Conservation (phyloP, 2,329 filamentous ascomycete genomes). For the Paramyrothecium sp. region DNA sequence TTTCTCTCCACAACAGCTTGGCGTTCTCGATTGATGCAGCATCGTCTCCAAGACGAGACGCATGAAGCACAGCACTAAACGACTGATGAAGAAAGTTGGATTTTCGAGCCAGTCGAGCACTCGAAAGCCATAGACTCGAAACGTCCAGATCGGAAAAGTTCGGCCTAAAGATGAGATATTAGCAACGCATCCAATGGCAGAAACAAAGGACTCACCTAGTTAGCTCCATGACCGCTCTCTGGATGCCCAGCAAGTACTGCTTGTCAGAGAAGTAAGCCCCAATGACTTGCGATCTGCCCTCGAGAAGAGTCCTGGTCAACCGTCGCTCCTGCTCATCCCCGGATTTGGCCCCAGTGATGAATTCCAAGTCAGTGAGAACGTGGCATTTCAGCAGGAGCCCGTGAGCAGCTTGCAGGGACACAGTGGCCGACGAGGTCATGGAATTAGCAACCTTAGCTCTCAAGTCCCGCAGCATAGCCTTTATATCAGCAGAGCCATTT, state of each 20-base stretch:
- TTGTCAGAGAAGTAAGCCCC: constrained; percentile 91
- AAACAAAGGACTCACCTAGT: constrained; percentile 52
- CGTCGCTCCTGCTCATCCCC: constrained; percentile 38
- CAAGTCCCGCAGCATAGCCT: constrained; percentile 57
- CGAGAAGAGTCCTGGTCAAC: constrained; percentile 42
- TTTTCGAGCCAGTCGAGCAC: constrained; percentile 83
- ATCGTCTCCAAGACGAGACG: constrained; percentile 78
- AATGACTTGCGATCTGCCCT: constrained; percentile 80
- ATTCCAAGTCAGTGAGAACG: constrained; percentile 81
- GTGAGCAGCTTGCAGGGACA: constrained; percentile 81
- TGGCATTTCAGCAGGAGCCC: constrained; percentile 84
- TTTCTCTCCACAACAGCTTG: constrained; percentile 87
- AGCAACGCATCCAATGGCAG: neutral
- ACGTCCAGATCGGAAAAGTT: constrained; percentile 71
- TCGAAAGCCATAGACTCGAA: constrained; percentile 81
- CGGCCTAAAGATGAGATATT: constrained; percentile 33
- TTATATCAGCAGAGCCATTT: constrained; percentile 50
- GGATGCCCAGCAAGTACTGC: constrained; percentile 84
- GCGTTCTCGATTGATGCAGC: constrained; percentile 94
- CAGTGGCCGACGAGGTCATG: constrained; percentile 73
- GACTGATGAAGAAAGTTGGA: constrained; percentile 80
- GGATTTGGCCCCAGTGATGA: constrained; percentile 56
- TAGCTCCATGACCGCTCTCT: constrained; percentile 83
- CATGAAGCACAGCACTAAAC: constrained; percentile 90
- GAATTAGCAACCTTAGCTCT: constrained; percentile 69